These are phyloP conservation scores for Theobroma cacao DNA, from an alignment of 345 rosid genomes.

Conservation along the genomic window DNA sequence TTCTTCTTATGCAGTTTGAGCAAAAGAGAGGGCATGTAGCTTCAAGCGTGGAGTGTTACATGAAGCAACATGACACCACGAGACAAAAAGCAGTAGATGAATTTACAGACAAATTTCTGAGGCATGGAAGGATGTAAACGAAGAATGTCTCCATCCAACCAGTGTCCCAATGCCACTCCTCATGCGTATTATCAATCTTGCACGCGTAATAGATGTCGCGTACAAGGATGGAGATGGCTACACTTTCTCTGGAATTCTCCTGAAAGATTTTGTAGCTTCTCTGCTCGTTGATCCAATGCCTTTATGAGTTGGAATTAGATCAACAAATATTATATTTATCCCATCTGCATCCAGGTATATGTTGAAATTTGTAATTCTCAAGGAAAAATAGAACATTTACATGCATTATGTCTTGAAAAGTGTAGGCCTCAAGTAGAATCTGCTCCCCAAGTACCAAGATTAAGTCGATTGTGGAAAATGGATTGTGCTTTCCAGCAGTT, in stretches of 20 bases:
- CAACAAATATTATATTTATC: neutral
- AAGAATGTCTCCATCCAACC: slow-evolving; percentile 18
- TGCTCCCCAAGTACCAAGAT: too few relatives aligned
- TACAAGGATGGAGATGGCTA: slow-evolving; percentile 1
- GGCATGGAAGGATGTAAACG: slow-evolving; percentile 41
- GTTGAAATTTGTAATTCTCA: too few relatives aligned
- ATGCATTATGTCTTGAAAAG: too few relatives aligned
- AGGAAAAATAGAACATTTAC: too few relatives aligned
- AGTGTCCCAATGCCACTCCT: slow-evolving; percentile 20
- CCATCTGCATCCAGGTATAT: neutral
- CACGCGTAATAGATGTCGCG: neutral
- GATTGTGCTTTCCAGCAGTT: too few relatives aligned
- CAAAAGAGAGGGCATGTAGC: slow-evolving; percentile 27
- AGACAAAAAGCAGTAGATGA: slow-evolving; percentile 23
- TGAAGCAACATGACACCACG: slow-evolving; percentile 23
- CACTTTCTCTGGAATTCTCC: neutral
- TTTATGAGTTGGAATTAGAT: neutral
- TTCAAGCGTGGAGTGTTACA: slow-evolving; percentile 31
- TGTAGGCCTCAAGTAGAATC: too few relatives aligned
- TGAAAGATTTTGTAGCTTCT: neutral
- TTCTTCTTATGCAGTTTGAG: neutral
- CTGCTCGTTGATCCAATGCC: neutral
- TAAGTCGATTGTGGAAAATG: too few relatives aligned
- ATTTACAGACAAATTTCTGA: neutral
- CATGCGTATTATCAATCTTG: neutral